Base-by-base conservation (phyloP, 345 rosid genomes). In the Eucalyptus sp. region DNA sequence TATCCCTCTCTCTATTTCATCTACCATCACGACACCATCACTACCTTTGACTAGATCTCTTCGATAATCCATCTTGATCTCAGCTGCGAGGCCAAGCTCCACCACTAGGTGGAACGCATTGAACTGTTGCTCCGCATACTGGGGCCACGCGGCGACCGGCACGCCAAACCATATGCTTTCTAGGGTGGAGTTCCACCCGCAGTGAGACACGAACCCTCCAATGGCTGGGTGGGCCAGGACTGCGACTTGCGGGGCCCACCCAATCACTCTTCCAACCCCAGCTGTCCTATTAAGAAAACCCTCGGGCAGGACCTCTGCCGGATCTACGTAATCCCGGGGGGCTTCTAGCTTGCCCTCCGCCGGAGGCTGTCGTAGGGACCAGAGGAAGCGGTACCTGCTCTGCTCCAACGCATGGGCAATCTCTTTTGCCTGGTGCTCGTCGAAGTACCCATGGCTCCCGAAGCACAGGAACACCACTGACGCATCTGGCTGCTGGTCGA, bases 141-240 rank as follows among this genome's bases (percentile, higher is more conserved):
- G 58, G 2, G 58, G 58, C 58, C 58, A 52, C 1, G 24, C 2
- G 22, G 58, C 58, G 22, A 52, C 9, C 9, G 58, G 58, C 24
- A 18, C 3, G 58, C 58, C 58, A 9, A 52, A 52, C 58, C 58
- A 52, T 52, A 52, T 20, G 1, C 94, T 91, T 89, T 96, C 97
- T 10, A 95, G 54, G 0, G 27, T 91, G 3, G 98, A 95, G 86
- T 95, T 94, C 97, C 97, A 95, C 9, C 96, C 96, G 29, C 96
- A 93, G 49, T 96, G 95, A 12, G 95, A 90, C n/a, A 96, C 95
- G 20, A 95, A 96, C 5, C 96, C 97, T 14, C 95, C 95, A 6
- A 92, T 81, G 2, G 94, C 87, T 37, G 9, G 48, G 86, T 91
- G 93, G 22, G 86, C 88, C 31, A 91, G 64, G 3, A 90, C 31